Percentiles rank a stretch among this genome's conserved stretches.
These are phyloP conservation scores for Diversispora epigaea DNA, from an alignment of 192 early-diverging fungal species.

Conservation along the genomic window DNA sequence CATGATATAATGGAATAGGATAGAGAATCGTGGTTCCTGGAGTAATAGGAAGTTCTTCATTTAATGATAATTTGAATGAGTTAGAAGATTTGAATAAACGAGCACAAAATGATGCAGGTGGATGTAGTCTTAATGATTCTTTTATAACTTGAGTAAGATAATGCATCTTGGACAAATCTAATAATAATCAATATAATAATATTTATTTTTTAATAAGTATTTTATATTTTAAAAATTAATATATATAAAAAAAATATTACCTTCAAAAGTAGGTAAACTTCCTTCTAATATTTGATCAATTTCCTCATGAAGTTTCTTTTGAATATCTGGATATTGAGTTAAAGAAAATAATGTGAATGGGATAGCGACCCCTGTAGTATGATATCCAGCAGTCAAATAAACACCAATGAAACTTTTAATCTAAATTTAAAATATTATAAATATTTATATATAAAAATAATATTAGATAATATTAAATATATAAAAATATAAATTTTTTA, in stretches of 20 bases:
- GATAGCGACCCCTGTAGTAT: conserved; percentile 9
- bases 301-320: conserved; percentile 15
- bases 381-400: conserved; percentile 11
- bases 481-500: not conserved
- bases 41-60: not conserved
- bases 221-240: not conserved
- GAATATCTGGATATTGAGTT: conserved; percentile 2
- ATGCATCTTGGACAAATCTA: conserved; percentile 7
- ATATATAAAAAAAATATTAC: not conserved
- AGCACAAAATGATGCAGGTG: not conserved
- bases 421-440: not conserved
- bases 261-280: not conserved
- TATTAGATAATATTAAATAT: not conserved
- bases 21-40: not conserved
- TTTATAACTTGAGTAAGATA: conserved; percentile 18
- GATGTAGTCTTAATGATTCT: not conserved
- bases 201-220: not conserved
- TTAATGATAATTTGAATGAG: not conserved
- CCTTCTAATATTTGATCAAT: conserved; percentile 1
- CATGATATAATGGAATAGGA: conserved; percentile 7
- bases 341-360: not conserved
- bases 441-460: no score
- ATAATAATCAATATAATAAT: not conserved
- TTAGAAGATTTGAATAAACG: not conserved
- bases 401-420: not conserved